Base-by-base conservation (phyloP, 2,329 filamentous ascomycete genomes). In the Sclerotinia nivalis region DNA sequence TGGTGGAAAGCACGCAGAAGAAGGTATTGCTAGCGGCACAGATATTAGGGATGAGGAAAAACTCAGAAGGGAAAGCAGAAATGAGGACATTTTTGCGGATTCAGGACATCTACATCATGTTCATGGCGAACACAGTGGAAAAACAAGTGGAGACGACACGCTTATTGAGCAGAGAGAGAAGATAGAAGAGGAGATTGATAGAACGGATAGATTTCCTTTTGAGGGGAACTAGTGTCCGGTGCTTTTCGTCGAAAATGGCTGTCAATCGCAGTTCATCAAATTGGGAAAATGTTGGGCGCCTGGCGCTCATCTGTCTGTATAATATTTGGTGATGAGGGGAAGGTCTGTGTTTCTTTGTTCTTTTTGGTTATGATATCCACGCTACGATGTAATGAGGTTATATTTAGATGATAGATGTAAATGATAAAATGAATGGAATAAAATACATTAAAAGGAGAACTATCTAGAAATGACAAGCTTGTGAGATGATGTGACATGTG, bases 161-260 rank as follows among this genome's bases (percentile, higher is more conserved):
- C 15, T 40, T 9, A 52, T 65, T 40, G 61, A 65, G 22, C 61
- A 28, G 25, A 52, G 61, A 22, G 61, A 65, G 47, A 52, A 65
- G 47, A 13, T 28, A 2, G 61, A 65, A 15, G 61, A 65, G 61
- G 61, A 52, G 2, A 13, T 65, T 28, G 61, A 65, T 28, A 40
- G 47, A 49, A 65, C 61, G 47, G 61, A 65, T 52, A 65, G 47
- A 40, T 65, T 25, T 25, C 61, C 61, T 65, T 40, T 40, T 65
- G 47, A 5, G 25, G 47, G 47, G 15, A 65, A 65, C 31, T 65
- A 65, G n/a, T 22, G 15, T 28, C 22, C 7, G 13, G 22, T 43
- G 28, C n/a, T 40, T 34, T 52, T 25, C 22, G 18, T 64, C 31
- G 31, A 9, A 37, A 22, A 37, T 52, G 61, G n/a, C 47, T 52